Base-by-base conservation (phyloP, 192 early-diverging fungal species). In the Coemansia sp. region DNA sequence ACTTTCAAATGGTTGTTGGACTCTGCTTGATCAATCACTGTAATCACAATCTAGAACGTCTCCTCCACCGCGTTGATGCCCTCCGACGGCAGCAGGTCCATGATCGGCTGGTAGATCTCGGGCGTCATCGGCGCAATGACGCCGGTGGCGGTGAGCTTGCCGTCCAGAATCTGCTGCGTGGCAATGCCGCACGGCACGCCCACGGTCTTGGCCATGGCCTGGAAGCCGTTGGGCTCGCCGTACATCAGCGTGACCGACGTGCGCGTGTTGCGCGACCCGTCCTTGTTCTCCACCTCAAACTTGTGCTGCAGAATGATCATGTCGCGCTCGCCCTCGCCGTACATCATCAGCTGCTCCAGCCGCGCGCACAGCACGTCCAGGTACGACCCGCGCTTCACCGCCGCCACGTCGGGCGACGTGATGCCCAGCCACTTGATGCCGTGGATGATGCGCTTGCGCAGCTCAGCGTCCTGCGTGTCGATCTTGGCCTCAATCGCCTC, bases 261-360 rank as follows among this genome's bases (percentile, higher is more conserved):
- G 68, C 91, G 90, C 25, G 90, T 90, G 80, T 94, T 83, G 72
- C 84, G 75, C 19, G 82, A 73, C 29, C 90, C 94, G 63, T 94
- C 85, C 78, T 88, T 89, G 66, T 85, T 79, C 76, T 95, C 93
- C 31, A 95, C 81, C 62, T 91, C 94, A 66, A 98, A 98, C 69
- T 85, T 85, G 84, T 98, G 95, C 78, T 97, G 95, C 67, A 98
- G 83, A 72, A 98, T 86, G 42, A 96, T 91, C 87, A 98, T 88
- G 75, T 98, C 95, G 60, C 94, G 85, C 75, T 98, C 95, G 34
- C 84, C 85, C 53, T 83, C 79, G 52, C 74, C 89, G 67, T 95
- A 98, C 82, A 93, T 90, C 87, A 94, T 92, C 79, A 94, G 94
- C 46, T 92, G 85, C 74, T 98, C 92, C 8, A 98, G 78, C 12